Conservation (phyloP, 2,329 filamentous ascomycete genomes). For the Alternaria dauci region DNA sequence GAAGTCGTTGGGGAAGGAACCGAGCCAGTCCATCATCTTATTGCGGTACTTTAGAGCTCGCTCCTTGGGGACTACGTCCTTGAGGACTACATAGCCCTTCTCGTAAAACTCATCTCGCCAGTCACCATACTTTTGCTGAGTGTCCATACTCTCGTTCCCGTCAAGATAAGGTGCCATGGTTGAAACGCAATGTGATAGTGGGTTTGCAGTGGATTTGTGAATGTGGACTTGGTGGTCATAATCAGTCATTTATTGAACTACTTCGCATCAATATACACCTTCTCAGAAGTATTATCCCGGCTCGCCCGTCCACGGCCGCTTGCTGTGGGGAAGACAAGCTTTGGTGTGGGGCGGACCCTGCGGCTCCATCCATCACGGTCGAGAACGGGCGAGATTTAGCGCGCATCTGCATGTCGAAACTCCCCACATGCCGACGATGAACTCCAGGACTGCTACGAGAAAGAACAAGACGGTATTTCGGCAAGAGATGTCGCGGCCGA, state of each 20-base stretch:
- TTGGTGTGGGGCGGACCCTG: neutral
- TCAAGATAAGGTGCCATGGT: constrained; percentile 14
- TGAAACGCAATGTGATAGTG: neutral
- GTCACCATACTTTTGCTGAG: constrained; percentile 28
- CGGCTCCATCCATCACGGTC: constrained; percentile 8
- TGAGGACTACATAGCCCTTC: constrained; percentile 42
- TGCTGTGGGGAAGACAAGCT: neutral
- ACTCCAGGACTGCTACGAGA: neutral
- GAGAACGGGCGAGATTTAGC: constrained; percentile 12
- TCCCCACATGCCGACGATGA: constrained; percentile 8
- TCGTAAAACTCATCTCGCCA: constrained; percentile 44
- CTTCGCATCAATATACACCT: neutral
- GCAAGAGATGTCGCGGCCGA: constrained; percentile 9
- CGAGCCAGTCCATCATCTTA: constrained; percentile 44
- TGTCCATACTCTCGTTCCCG: neutral
- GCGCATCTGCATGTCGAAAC: neutral
- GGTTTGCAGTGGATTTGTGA: neutral
- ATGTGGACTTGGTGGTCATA: neutral
- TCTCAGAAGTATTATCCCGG: neutral
- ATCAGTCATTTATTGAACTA: neutral
- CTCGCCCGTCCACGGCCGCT: constrained; percentile 18
- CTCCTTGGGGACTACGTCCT: constrained; percentile 34
- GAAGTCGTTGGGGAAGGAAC: constrained; percentile 41
- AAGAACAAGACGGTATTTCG: neutral
- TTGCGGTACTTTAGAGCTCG: constrained; percentile 37